A percentile compares a stretch with the other conserved stretches of the same genome.
phyloP scores from a whole-genome alignment of 306 rosid species.

The Dalbergia oliveri region DNA sequence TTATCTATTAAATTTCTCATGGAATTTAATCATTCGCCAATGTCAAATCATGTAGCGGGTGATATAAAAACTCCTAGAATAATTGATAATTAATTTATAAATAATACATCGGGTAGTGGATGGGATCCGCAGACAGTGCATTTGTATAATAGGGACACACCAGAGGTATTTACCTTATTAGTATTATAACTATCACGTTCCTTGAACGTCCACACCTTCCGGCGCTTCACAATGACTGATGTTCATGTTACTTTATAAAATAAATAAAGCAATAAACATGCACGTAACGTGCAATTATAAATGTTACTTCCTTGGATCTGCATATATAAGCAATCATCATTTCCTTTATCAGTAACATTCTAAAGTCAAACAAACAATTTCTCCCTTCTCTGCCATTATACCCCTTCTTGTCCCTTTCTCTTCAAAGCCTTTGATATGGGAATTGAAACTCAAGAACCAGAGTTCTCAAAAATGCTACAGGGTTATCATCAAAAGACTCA shows the following conservation, averaged over 20 bases:
- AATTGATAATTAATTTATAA: not conserved
- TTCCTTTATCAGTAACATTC: slow-evolving; percentile 5
- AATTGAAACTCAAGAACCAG: slow-evolving; percentile 48
- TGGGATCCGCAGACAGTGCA: slow-evolving; percentile 47
- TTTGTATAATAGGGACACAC: slow-evolving; percentile 16
- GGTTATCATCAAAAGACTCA: slow-evolving; percentile 13
- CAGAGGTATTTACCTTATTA: not conserved
- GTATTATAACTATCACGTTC: not conserved
- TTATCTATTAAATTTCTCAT: slow-evolving; percentile 31
- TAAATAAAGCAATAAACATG: slow-evolving; percentile 32
- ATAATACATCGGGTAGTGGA: not conserved
- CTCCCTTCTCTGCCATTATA: slow-evolving; percentile 17
- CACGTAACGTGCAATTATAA: slow-evolving; percentile 8
- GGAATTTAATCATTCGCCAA: slow-evolving; percentile 15
- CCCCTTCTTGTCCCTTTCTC: slow-evolving; percentile 11
- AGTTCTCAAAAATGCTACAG: slow-evolving; percentile 48
- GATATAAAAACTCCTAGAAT: slow-evolving; percentile 10
- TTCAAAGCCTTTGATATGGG: slow-evolving; percentile 46
- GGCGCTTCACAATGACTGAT: slow-evolving; percentile 49
- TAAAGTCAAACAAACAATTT: slow-evolving; percentile 10
- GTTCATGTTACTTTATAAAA: not conserved
- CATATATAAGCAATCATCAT: slow-evolving; percentile 4
- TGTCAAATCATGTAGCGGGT: slow-evolving; percentile 24
- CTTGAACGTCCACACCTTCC: slow-evolving; percentile 46
- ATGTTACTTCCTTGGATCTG: slow-evolving; percentile 41